phyloP scores from a whole-genome alignment of 2,329 filamentous ascomycete genomes.

The Paecilomyces fulvus region DNA sequence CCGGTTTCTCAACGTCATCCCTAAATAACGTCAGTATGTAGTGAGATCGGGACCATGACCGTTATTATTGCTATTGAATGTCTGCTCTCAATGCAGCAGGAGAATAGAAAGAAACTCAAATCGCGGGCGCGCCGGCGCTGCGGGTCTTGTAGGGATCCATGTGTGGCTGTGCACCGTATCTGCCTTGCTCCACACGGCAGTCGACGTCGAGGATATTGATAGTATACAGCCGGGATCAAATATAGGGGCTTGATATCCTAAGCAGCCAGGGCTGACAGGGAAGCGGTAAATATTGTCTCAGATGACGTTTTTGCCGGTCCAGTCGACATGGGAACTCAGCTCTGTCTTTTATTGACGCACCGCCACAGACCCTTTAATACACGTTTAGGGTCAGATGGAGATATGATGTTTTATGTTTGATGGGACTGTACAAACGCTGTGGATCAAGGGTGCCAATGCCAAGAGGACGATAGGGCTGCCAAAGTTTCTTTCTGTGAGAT shows the following conservation, averaged over 20 bases:
- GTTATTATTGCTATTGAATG: background rate
- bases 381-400: background rate
- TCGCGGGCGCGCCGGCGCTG: background rate
- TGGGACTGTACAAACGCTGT: background rate
- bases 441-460: background rate
- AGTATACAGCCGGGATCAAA: background rate
- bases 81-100: background rate
- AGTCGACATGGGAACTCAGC: background rate
- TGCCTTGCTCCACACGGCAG: conserved; percentile 1
- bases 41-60: background rate
- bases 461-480: background rate
- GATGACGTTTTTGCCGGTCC: background rate
- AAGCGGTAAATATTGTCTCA: background rate
- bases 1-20: background rate
- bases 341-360: background rate
- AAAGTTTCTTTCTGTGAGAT: background rate
- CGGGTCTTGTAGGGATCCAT: background rate
- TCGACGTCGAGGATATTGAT: background rate
- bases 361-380: background rate
- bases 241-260: background rate
- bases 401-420: background rate
- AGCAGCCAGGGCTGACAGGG: background rate
- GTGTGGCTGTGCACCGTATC: conserved; percentile 3
- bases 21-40: background rate
- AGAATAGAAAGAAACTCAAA: background rate